A percentile compares a stretch with the other conserved stretches of the same genome.
phyloP scores from a whole-genome alignment of 345 rosid genomes.

The Lepidium africanum region DNA sequence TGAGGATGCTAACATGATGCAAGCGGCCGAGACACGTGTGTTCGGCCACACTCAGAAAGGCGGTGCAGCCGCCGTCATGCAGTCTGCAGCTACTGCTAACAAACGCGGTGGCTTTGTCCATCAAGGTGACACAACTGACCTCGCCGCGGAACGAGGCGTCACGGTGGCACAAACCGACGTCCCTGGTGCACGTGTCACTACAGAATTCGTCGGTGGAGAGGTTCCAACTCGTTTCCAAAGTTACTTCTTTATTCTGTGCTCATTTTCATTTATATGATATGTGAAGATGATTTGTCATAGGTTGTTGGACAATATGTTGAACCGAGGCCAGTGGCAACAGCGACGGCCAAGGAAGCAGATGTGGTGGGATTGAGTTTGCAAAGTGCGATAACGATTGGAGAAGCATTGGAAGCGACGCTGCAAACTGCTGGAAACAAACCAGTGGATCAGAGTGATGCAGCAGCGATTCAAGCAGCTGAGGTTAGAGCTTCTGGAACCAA shows the following conservation, averaged over 20 bases:
- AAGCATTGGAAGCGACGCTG: slow-evolving; percentile 56
- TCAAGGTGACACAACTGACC: slow-evolving; percentile 29
- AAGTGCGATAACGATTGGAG: slow-evolving; percentile 50
- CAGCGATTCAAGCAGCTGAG: slow-evolving; percentile 73
- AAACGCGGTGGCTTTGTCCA: slow-evolving; percentile 50
- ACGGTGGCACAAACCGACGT: slow-evolving; percentile 48
- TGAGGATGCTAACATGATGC: slow-evolving; percentile 72
- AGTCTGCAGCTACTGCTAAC: slow-evolving; percentile 50
- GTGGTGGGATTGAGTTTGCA: slow-evolving; percentile 17
- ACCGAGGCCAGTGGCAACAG: slow-evolving; percentile 28
- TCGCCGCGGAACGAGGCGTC: slow-evolving; percentile 40
- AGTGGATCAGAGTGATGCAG: slow-evolving; percentile 59
- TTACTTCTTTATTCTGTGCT: background rate
- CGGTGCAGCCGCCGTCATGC: slow-evolving; percentile 59
- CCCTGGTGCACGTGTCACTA: slow-evolving; percentile 43
- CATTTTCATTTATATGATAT: background rate
- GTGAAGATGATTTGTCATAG: slow-evolving; percentile 11
- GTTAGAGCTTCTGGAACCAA: slow-evolving; percentile 55
- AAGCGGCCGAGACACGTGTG: slow-evolving; percentile 51
- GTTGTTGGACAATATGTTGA: slow-evolving; percentile 48
- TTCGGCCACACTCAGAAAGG: slow-evolving; percentile 56
- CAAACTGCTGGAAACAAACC: slow-evolving; percentile 38
- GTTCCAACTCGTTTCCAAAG: slow-evolving; percentile 15
- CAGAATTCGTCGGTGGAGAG: slow-evolving; percentile 61
- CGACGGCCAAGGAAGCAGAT: slow-evolving; percentile 3